Evolutionary conservation across 2,329 filamentous ascomycete species (phyloP), one percentile per base, ranked within the genome.

Genomic region (Fusarium clavum): DNA sequence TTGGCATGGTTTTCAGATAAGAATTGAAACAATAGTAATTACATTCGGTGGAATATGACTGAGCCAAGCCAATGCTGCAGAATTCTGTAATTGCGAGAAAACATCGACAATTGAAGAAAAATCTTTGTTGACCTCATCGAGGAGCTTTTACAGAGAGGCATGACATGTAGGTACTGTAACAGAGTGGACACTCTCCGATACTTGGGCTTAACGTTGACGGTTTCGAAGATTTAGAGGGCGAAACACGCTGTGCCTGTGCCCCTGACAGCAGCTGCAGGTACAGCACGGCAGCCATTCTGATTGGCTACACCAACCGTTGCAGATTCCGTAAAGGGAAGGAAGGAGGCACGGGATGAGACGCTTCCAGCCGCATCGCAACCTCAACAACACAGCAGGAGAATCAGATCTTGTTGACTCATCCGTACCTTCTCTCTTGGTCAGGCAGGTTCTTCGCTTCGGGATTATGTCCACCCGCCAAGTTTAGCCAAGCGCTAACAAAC

Each of bases 231-330:
- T 53, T 29, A 68, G 68, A 56, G 67, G 59, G 55, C 73, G 73
- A 75, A 75, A 75, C 73, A 59, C 54, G 44, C 58, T 63, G 46
- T 72, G 73, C 73, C 63, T 47, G 22, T 14, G 40, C 69, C 62
- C 73, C 67, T 57, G 64, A 24, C 54, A 70, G 38, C 58, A 20
- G 48, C 54, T 67, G 54, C 44, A 57, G 60, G 48, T 64, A 61
- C 53, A 25, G 16, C 40, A 51, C 41, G 34, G 44, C 24, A 45
- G 38, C 25, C 16, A 5, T 18, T 45, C 25, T 66, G 32, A 75
- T 75, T 75, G 73, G 73, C 47, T 66, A 64, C 25, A 41, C 27
- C 52, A n/a, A 48, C 34, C 51, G 49, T 44, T 57, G 38, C 48
- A 44, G 24, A 30, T 43, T 43, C 20, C 59, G 49, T 57, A 64